These are phyloP conservation scores for Saksenaea oblongispora DNA, from an alignment of 371 early-diverging fungal genomes.

Conservation along the genomic window DNA sequence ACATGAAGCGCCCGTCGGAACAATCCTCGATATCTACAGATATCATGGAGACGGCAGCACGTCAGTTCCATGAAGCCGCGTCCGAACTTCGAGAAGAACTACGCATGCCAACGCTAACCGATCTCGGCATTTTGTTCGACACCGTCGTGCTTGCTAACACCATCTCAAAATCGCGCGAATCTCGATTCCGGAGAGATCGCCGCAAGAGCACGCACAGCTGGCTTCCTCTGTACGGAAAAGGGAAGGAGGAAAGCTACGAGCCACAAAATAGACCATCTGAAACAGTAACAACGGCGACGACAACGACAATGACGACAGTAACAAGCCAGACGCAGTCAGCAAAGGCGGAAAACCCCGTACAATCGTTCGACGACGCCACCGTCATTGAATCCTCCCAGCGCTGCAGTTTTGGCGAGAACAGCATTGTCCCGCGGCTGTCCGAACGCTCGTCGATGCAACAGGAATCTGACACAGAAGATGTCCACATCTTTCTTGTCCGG, in stretches of 20 bases:
- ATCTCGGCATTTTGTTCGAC: slow-evolving; percentile 37
- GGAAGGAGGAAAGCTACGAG: neutral
- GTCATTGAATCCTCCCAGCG: slow-evolving; percentile 19
- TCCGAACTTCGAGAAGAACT: slow-evolving; percentile 29
- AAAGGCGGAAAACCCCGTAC: neutral
- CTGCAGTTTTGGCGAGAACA: neutral
- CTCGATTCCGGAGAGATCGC: slow-evolving; percentile 9
- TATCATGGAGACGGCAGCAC: slow-evolving; percentile 13
- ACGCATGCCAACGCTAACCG: slow-evolving; percentile 17
- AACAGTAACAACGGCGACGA: neutral
- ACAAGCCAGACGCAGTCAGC: too few relatives aligned
- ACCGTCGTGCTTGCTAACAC: slow-evolving; percentile 30
- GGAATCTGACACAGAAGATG: slow-evolving; percentile 28
- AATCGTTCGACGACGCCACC: slow-evolving; percentile 11
- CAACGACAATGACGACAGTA: neutral
- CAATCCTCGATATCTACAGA: slow-evolving; percentile 19
- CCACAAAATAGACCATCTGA: neutral
- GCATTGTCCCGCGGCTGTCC: neutral
- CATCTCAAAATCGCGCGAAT: slow-evolving; percentile 10
- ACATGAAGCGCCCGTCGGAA: slow-evolving; percentile 8
- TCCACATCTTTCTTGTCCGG: slow-evolving; percentile 39
- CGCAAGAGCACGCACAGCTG: slow-evolving; percentile 1
- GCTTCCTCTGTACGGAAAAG: slow-evolving; percentile 1
- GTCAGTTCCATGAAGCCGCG: slow-evolving; percentile 29
- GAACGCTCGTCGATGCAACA: neutral